These are phyloP conservation scores for Stachybotrys chlorohalonatus DNA, from an alignment of 2,329 filamentous ascomycete species.

Conservation along the genomic window DNA sequence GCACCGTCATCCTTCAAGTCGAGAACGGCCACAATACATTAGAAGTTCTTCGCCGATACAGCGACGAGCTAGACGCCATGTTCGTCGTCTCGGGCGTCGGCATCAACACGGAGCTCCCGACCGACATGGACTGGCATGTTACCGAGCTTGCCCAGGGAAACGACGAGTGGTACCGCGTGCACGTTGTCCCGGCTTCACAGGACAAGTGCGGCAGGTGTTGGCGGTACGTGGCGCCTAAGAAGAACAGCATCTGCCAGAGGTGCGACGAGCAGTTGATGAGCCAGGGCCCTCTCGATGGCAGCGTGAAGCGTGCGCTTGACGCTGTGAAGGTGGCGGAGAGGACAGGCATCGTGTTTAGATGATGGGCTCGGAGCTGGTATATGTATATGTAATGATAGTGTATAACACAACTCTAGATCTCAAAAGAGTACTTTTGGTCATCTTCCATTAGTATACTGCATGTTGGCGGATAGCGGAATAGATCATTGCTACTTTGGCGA, in stretches of 20 bases:
- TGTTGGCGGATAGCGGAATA: too few relatives aligned
- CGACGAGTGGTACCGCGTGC: conserved; percentile 26
- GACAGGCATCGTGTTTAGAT: neutral
- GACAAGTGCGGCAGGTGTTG: conserved; percentile 84
- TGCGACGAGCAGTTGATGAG: neutral
- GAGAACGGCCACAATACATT: conserved; percentile 22
- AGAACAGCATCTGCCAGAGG: conserved; percentile 54
- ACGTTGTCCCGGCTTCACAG: conserved; percentile 38
- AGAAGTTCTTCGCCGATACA: conserved; percentile 27
- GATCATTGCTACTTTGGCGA: too few relatives aligned
- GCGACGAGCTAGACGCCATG: conserved; percentile 49
- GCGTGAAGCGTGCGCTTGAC: neutral
- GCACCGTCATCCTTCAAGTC: conserved; percentile 51
- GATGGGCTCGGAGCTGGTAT: neutral
- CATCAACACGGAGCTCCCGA: conserved; percentile 26
- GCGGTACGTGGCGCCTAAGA: conserved; percentile 65
- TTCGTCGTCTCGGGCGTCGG: conserved; percentile 62
- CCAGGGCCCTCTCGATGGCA: neutral
- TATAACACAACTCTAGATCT: too few relatives aligned
- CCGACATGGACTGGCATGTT: conserved; percentile 29
- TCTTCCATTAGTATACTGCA: too few relatives aligned
- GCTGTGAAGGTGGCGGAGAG: neutral
- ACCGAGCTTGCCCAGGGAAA: conserved; percentile 31
- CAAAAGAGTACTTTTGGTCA: too few relatives aligned
- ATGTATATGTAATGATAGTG: neutral